Conservation (phyloP, 2,329 filamentous ascomycete species). For the Hypoxylon sp. region DNA sequence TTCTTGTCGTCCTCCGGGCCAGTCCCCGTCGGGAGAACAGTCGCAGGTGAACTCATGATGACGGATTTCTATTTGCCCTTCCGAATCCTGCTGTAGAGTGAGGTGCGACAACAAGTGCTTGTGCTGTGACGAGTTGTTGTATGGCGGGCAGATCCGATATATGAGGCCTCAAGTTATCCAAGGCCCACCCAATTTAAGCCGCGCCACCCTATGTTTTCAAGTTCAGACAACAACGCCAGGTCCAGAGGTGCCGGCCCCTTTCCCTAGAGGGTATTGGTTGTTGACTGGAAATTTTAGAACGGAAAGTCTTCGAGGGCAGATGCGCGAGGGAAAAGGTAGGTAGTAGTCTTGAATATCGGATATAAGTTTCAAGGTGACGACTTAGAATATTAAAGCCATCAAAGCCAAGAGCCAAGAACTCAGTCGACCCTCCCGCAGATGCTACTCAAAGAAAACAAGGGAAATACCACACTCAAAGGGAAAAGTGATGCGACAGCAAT, state of each 20-base stretch:
- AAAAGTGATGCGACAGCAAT: slow-evolving; percentile 16
- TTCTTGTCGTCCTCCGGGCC: slow-evolving; percentile 52
- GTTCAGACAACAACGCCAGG: slow-evolving; percentile 14
- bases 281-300: slow-evolving; percentile 15
- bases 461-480: slow-evolving; percentile 15
- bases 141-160: slow-evolving; percentile 18
- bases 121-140: slow-evolving; percentile 9
- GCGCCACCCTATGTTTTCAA: slow-evolving; percentile 24
- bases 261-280: slow-evolving; percentile 11
- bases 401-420: slow-evolving; percentile 20
- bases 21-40: slow-evolving; percentile 31
- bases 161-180: slow-evolving; percentile 16
- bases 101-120: neutral
- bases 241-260: slow-evolving; percentile 35
- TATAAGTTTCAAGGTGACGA: slow-evolving; percentile 18
- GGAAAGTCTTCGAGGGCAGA: slow-evolving; percentile 8
- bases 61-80: slow-evolving; percentile 6
- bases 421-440: slow-evolving; percentile 15
- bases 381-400: slow-evolving; percentile 21
- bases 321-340: neutral
- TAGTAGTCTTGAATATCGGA: slow-evolving; percentile 13
- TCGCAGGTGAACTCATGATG: slow-evolving; percentile 49
- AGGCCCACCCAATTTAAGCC: slow-evolving; percentile 25
- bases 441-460: slow-evolving; percentile 11
- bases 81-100: neutral